These are phyloP conservation scores for Phytophthora vignae DNA, from an alignment of 352 stramenopile genomes.

Conservation along the genomic window DNA sequence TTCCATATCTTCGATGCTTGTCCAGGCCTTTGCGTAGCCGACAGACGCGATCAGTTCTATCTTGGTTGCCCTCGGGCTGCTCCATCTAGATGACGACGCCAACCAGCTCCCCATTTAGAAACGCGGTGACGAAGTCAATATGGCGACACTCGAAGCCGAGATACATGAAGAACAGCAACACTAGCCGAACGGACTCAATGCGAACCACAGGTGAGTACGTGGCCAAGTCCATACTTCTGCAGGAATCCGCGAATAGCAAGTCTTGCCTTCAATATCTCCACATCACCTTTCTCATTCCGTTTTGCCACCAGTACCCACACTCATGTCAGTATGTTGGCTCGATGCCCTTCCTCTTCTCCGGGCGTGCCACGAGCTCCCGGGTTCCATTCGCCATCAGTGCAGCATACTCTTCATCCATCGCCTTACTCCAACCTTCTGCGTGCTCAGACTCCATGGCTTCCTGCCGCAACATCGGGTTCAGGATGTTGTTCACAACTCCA, in stretches of 20 bases:
- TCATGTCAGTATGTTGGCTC: not conserved
- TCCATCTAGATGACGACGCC: constrained; percentile 24
- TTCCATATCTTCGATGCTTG: constrained; percentile 15
- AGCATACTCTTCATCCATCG: constrained; percentile 8
- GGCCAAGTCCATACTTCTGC: constrained; percentile 7
- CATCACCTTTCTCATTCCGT: constrained; percentile 6
- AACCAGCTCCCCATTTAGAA: not conserved
- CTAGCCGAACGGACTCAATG: constrained; percentile 1
- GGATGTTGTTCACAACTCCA: too few relatives aligned
- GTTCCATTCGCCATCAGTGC: constrained; percentile 7
- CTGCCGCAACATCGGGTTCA: not conserved
- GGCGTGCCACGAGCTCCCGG: constrained; percentile 5
- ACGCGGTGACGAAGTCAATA: constrained; percentile 4
- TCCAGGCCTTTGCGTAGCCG: too few relatives aligned
- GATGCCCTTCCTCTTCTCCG: not conserved
- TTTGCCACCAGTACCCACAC: constrained; percentile 10
- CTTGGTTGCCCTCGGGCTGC: constrained; percentile 5
- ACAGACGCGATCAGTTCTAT: not conserved
- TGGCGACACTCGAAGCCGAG: not conserved
- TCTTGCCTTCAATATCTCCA: constrained; percentile 12
- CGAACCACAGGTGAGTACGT: constrained; percentile 16
- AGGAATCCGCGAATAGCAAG: constrained; percentile 15
- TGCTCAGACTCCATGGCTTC: constrained; percentile 14
- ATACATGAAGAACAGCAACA: constrained; percentile 1
- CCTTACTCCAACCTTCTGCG: not conserved